A percentile compares a stretch with the other conserved stretches of the same genome.
These are phyloP conservation scores for Pulveroboletus sp. DNA, from an alignment of 768 basidiomycete species.

Conservation along the genomic window DNA sequence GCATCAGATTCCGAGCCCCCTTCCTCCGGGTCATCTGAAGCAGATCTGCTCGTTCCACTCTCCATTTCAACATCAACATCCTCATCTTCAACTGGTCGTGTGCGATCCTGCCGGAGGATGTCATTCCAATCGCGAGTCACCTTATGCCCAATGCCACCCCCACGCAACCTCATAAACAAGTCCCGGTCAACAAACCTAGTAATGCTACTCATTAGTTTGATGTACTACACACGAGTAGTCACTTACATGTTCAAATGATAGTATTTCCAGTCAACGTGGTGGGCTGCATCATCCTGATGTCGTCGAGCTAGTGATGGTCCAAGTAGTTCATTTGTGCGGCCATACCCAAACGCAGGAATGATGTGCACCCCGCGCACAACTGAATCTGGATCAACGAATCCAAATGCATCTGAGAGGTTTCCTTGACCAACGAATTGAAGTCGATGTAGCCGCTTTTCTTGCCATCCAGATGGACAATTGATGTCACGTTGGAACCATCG, in stretches of 20 bases:
- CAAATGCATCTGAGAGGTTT: slow-evolving; percentile 32
- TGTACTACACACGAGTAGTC: slow-evolving; percentile 23
- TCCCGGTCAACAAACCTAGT: slow-evolving; percentile 1
- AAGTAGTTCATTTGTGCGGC: slow-evolving; percentile 9
- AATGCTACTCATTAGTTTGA: not conserved
- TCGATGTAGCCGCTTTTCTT: slow-evolving; percentile 29
- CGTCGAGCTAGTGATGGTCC: not conserved
- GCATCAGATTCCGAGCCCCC: no score
- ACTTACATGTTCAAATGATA: slow-evolving; percentile 35
- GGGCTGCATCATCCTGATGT: not conserved
- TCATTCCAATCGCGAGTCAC: slow-evolving; percentile 7
- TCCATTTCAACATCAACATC: no score
- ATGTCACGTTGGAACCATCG: slow-evolving; percentile 35
- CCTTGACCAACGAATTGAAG: slow-evolving; percentile 35
- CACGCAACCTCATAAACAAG: slow-evolving; percentile 24
- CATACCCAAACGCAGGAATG: slow-evolving; percentile 37
- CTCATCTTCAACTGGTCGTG: no score
- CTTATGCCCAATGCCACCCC: slow-evolving; percentile 31
- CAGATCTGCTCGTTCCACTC: no score
- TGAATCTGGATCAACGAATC: slow-evolving; percentile 42
- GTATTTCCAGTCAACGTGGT: slow-evolving; percentile 23
- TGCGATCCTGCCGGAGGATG: not conserved
- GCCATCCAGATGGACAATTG: slow-evolving; percentile 23
- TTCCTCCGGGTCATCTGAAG: no score
- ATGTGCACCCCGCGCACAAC: slow-evolving; percentile 41